Conservation (phyloP, 257 asterid genomes). For the Plectranthus barbatus region DNA sequence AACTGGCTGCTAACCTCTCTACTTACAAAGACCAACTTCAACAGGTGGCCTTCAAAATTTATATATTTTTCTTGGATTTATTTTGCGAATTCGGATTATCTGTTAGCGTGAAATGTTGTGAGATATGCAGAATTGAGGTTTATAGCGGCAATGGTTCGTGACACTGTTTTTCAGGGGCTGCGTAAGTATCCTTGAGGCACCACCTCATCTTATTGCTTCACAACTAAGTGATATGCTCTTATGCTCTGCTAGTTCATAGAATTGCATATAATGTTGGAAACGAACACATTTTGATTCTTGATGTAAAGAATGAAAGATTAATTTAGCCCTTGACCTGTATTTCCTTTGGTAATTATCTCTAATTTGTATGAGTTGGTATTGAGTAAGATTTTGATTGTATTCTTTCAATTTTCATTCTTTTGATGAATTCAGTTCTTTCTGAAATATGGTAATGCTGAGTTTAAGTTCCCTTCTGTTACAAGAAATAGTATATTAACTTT, state of each 20-base stretch:
- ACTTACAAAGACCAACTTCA: conserved; percentile 87
- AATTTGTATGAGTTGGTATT: no score
- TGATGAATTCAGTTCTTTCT: background rate
- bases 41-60: conserved; percentile 39
- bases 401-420: no score
- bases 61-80: background rate
- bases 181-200: background rate
- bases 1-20: conserved; percentile 77
- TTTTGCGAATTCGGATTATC: background rate
- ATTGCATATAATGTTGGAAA: background rate
- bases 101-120: background rate
- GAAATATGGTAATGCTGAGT: background rate
- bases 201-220: background rate
- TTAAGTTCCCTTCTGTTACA: background rate
- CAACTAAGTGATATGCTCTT: no score
- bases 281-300: background rate
- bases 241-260: background rate
- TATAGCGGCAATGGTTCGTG: background rate
- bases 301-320: background rate
- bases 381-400: no score
- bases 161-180: background rate
- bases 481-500: background rate
- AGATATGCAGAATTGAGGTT: background rate
- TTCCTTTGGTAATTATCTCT: no score
- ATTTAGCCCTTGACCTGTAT: background rate